phyloP scores from a whole-genome alignment of 2,329 filamentous ascomycete genomes.

The Aureobasidium sp. region DNA sequence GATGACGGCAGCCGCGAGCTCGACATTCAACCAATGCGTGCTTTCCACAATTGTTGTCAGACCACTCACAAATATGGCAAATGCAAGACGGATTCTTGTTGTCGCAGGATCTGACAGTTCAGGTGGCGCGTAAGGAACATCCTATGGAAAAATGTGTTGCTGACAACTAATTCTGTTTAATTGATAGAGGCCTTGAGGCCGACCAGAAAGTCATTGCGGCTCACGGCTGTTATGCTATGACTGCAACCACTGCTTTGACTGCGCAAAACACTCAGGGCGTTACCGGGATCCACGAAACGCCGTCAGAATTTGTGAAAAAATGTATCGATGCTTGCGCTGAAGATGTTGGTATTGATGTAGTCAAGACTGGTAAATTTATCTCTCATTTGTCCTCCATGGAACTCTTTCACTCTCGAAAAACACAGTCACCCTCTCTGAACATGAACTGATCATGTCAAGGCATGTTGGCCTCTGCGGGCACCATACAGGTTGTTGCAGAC shows the following conservation, averaged over 20 bases:
- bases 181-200: constrained; percentile 74
- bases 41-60: constrained; percentile 11
- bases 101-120: constrained; percentile 88
- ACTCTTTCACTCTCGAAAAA: not conserved
- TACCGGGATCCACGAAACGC: constrained; percentile 69
- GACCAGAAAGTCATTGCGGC: constrained; percentile 92
- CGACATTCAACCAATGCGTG: constrained; percentile 12
- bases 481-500: constrained; percentile 61
- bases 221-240: constrained; percentile 93
- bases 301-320: constrained; percentile 69
- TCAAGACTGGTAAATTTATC: constrained; percentile 71
- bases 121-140: constrained; percentile 65
- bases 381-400: not conserved
- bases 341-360: constrained; percentile 80
- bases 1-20: not conserved
- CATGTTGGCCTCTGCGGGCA: constrained; percentile 71
- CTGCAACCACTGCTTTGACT: constrained; percentile 89
- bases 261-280: constrained; percentile 90
- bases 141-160: not conserved
- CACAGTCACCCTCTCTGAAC: not conserved
- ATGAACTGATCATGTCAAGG: constrained; percentile 43
- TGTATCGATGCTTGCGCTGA: constrained; percentile 79
- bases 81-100: constrained; percentile 57
- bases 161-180: constrained; percentile 17
- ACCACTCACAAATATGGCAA: constrained; percentile 18